Evolutionary conservation across 192 early-diverging fungal genomes (phyloP), one percentile per base, ranked within the genome.

Genomic region (Gamsiella multidivaricata): DNA sequence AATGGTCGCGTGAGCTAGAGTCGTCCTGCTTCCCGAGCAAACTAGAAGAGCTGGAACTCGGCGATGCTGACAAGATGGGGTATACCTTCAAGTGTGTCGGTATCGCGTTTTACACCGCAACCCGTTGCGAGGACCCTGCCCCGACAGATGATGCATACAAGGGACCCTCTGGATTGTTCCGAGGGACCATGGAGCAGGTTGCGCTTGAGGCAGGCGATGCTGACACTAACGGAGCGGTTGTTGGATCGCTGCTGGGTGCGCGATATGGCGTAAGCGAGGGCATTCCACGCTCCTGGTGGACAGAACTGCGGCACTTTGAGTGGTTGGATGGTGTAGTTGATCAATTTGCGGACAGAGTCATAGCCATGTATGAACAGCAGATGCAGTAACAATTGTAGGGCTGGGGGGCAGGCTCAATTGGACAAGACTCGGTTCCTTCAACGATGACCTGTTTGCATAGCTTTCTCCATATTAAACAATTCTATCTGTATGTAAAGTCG

Each of bases 51-150:
- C 68, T 88, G 11, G 53, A 88, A 12, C 65, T 88, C 7, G 81
- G 72, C 25, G 81, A 86, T 28, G 0, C 3, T 15, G 34, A 26
- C 8, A 45, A 43, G 18, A 86, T 88, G 53, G 86, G 85, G n/a
- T 88, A 86, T 51, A 81, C 83, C 2, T 88, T 71, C 75, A 88
- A 88, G 65, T 81, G 80, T 73, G 42, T 88, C 26, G 86, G 84
- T 1, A 42, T 71, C 10, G 84, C 56, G 1, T 57, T 72, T 49
- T 81, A 83, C 62, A 62, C 66, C 22, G 65, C 65, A 22, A 81
- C 70, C n/a, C 61, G 80, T 18, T 36, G 54, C 22, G 37, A 84
- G 50, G 70, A 60, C 25, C 37, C 59, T 6, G 42, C 22, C 7
- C 59, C 76, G 1, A 78, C 70, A 0, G 53, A 36, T 22, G 6